Conservation (phyloP, 495 filamentous ascomycete genomes). For the Tuber magnatum region DNA sequence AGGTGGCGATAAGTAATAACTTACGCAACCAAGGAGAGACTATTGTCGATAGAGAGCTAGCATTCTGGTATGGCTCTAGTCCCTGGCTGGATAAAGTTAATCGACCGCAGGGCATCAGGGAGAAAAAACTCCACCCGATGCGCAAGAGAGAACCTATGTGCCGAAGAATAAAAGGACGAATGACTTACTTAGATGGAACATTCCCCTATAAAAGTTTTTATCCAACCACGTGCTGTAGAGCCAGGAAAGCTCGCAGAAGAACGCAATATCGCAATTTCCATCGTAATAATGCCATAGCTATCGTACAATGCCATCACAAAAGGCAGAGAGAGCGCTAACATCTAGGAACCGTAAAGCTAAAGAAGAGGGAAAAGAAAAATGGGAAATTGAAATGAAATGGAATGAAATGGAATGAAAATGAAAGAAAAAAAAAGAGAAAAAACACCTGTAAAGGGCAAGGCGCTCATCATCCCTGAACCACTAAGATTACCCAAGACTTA, state of each 20-base stretch:
- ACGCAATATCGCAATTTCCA: background rate
- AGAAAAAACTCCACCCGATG: background rate
- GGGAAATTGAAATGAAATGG: background rate
- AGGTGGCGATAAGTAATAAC: background rate
- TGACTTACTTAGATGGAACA: background rate
- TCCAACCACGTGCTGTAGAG: background rate
- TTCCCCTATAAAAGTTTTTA: background rate
- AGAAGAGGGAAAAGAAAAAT: too few relatives aligned
- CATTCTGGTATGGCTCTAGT: background rate
- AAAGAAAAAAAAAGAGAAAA: background rate
- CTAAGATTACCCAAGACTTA: background rate
- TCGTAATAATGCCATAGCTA: background rate
- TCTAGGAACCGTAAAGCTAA: background rate
- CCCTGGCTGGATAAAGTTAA: background rate
- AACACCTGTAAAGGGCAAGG: background rate
- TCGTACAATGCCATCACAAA: background rate
- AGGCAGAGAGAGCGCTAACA: background rate
- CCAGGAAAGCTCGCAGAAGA: background rate
- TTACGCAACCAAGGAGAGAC: background rate
- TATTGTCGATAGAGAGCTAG: background rate
- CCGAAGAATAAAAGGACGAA: background rate
- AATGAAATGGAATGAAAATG: background rate
- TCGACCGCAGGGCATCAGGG: background rate
- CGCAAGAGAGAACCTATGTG: background rate
- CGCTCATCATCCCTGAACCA: background rate